Evolutionary conservation across 257 asterid genomes (phyloP).

Genomic region (Petunia secreta): DNA sequence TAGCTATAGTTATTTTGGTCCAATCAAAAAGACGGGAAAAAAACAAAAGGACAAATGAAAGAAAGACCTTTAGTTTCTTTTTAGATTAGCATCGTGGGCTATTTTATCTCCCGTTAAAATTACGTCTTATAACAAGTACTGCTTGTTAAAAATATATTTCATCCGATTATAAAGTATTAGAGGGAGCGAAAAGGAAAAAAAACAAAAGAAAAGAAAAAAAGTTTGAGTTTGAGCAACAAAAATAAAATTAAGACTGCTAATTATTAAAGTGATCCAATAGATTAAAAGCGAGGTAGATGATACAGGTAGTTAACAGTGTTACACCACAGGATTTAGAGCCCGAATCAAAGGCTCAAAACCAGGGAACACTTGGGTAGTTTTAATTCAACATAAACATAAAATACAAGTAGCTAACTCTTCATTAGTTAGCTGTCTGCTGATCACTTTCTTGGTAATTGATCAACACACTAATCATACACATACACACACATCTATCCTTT

Average conservation of each 20-base stretch:
- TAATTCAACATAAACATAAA: background rate
- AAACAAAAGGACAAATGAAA: background rate
- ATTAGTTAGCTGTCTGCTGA: slow-evolving; percentile 3
- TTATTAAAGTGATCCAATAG: background rate
- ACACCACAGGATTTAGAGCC: background rate
- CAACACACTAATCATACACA: background rate
- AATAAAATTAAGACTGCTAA: too few relatives aligned
- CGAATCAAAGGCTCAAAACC: slow-evolving; percentile 7
- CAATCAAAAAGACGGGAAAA: background rate
- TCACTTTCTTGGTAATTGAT: background rate
- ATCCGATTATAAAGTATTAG: too few relatives aligned
- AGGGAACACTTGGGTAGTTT: background rate
- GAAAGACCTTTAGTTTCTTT: background rate
- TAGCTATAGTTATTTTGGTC: background rate
- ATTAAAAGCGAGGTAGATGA: background rate
- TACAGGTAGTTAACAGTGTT: background rate
- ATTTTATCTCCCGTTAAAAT: too few relatives aligned
- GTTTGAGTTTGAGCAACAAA: too few relatives aligned
- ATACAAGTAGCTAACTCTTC: background rate
- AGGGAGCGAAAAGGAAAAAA: too few relatives aligned
- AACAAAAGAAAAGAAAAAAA: too few relatives aligned
- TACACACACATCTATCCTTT: background rate
- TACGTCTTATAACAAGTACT: too few relatives aligned
- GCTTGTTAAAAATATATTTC: too few relatives aligned
- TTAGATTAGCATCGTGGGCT: background rate